Conservation (phyloP, 1,284 basidiomycete species). For the Waitea zeae region DNA sequence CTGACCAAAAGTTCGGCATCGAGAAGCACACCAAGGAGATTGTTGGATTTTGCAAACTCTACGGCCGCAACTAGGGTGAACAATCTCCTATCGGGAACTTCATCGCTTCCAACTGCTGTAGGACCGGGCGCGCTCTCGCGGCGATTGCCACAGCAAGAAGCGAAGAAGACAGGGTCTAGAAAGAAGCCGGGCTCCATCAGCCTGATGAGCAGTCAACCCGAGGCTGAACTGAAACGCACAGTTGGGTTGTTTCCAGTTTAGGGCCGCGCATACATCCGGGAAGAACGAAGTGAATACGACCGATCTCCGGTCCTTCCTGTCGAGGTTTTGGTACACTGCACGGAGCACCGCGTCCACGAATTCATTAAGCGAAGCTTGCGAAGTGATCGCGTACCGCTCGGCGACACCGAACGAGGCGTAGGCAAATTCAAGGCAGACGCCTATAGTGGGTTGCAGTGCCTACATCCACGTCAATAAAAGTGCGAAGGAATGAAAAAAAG, state of each 20-base stretch:
- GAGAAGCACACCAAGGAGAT: slow-evolving; percentile 84
- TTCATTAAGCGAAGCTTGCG: slow-evolving; percentile 53
- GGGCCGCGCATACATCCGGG: slow-evolving; percentile 70
- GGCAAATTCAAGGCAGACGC: slow-evolving; percentile 68
- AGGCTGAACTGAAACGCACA: slow-evolving; percentile 36
- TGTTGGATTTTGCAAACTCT: slow-evolving; percentile 88
- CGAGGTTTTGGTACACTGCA: slow-evolving; percentile 54
- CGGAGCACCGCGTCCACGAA: slow-evolving; percentile 74
- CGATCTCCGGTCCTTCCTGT: slow-evolving; percentile 40
- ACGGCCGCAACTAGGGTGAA: slow-evolving; percentile 81
- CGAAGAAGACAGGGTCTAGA: slow-evolving; percentile 90
- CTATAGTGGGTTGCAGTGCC: slow-evolving; percentile 57
- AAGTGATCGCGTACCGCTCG: slow-evolving; percentile 25
- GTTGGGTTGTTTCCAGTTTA: slow-evolving; percentile 99
- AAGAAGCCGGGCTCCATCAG: too few relatives aligned
- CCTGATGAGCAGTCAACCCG: too few relatives aligned
- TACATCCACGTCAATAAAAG: slow-evolving; percentile 15
- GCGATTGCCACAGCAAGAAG: slow-evolving; percentile 68
- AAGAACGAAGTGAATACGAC: slow-evolving; percentile 82
- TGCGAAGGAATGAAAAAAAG: slow-evolving; percentile 5
- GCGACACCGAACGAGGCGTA: slow-evolving; percentile 35
- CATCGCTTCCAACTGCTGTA: slow-evolving; percentile 25
- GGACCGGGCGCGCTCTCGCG: slow-evolving; percentile 18
- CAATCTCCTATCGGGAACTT: slow-evolving; percentile 33
- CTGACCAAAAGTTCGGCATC: slow-evolving; percentile 75